phyloP scores from a whole-genome alignment of 768 basidiomycete species.

The Lactifluus volemus region DNA sequence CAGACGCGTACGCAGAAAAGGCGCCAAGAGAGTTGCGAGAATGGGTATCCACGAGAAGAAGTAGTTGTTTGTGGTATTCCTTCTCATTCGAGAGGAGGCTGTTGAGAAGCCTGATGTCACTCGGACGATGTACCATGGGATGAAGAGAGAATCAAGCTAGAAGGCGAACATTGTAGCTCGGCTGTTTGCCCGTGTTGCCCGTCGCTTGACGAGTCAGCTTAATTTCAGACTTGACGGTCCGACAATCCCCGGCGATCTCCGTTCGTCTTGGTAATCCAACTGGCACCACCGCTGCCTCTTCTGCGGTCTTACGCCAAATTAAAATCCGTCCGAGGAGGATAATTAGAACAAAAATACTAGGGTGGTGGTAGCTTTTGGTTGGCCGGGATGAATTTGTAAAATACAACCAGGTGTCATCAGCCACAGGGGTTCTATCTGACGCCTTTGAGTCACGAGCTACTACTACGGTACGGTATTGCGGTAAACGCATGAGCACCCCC shows the following conservation, averaged over 20 bases:
- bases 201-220: not conserved
- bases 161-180: not conserved
- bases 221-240: not conserved
- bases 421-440: no score
- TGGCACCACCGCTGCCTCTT: no score
- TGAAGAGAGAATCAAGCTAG: not conserved
- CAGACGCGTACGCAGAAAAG: conserved; percentile 65
- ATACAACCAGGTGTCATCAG: no score
- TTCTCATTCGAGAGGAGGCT: conserved; percentile 65
- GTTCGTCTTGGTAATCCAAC: no score
- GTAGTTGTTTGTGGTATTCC: conserved; percentile 56
- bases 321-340: no score
- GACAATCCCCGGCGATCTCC: not conserved
- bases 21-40: conserved; percentile 55
- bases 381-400: no score
- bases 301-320: no score
- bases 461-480: no score
- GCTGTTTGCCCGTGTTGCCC: not conserved
- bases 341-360: no score
- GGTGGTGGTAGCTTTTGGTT: no score
- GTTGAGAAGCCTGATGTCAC: conserved; percentile 62
- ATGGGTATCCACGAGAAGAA: conserved; percentile 40
- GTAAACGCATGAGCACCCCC: no score
- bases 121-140: conserved; percentile 60
- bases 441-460: no score